Evolutionary conservation across 2,329 filamentous ascomycete genomes (phyloP), one percentile per base, ranked within the genome.

Genomic region (Metarhizium anisopliae): DNA sequence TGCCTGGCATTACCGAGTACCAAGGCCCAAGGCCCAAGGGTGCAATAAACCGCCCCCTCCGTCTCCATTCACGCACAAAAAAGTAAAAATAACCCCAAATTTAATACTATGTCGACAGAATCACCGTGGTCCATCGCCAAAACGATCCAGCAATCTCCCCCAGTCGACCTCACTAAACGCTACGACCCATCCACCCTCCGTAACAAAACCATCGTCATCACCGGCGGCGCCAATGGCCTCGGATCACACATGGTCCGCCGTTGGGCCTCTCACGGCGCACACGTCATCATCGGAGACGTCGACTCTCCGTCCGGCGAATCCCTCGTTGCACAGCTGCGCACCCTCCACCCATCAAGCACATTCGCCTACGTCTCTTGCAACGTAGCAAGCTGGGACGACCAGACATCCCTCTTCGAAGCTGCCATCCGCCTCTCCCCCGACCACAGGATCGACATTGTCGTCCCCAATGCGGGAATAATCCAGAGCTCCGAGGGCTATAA

Each of bases 381-480:
- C 68, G 85, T 89, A 10, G 82, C 81, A 1, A 74, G 78, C 59
- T 89, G 84, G 83, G 71, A 81, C 47, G 81, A 79, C 6, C 85
- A 88, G 64, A 79, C 83, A 50, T 70, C 76, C 32, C 74, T 88
- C 54, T 89, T 89, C 74, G 79, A 80, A 49, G 68, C 76, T 54
- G 83, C 83, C 3, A 71, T 75, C 42, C 70, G 72, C 53, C 69
- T 81, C 55, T 84, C 80, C 58, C 75, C 76, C 0, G 74, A 78
- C 52, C 75, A 77, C 16, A 76, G 77, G 13, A 77, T 87, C 59
- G 83, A 87, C 67, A 72, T 77, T 20, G 83, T 87, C 4, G 81
- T 87, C 50, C 83, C 84, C 58, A 87, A 86, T 64, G 85, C 85
- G 0, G 86, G 85, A 50, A 79, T 87, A 60, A 73, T 76, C 54